A percentile compares a stretch with the other conserved stretches of the same genome.
Conservation (phyloP, 2,329 filamentous ascomycete genomes). For the Fusarium tricinctum region DNA sequence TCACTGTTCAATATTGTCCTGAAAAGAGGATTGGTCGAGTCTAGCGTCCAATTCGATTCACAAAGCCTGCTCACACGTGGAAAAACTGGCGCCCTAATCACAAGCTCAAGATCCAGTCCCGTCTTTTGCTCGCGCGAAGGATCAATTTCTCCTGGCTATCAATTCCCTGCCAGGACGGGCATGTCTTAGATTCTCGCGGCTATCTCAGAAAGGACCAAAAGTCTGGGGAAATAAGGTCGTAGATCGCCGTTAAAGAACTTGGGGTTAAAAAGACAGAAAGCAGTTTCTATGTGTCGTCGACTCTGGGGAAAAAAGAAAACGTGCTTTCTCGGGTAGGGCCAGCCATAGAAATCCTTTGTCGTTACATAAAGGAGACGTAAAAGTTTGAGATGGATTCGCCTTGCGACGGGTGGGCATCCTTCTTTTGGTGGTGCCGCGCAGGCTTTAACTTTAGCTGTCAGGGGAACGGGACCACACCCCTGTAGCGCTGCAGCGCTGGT, state of each 20-base stretch:
- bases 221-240: constrained; percentile 35
- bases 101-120: constrained; percentile 43
- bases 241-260: not conserved
- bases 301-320: constrained; percentile 41
- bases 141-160: not conserved
- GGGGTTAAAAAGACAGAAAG: not conserved
- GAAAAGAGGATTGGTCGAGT: not conserved
- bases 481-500: not conserved
- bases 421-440: not conserved
- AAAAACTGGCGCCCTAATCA: constrained; percentile 35
- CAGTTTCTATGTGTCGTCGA: constrained; percentile 13
- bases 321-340: constrained; percentile 18
- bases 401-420: too few species aligned
- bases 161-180: not conserved
- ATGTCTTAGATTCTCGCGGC: not conserved
- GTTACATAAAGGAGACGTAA: constrained; percentile 50
- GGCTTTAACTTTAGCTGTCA: not conserved
- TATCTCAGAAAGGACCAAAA: not conserved
- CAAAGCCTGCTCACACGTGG: constrained; percentile 30
- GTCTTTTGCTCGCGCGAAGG: constrained; percentile 6
- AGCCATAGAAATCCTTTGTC: constrained; percentile 41
- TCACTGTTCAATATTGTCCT: not conserved
- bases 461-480: not conserved
- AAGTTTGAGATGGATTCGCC: constrained; percentile 24
- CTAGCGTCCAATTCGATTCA: not conserved